Percentiles rank a stretch among this genome's conserved stretches.
These are phyloP conservation scores for Sclerotinia borealis DNA, from an alignment of 2,329 filamentous ascomycete genomes.

Conservation along the genomic window DNA sequence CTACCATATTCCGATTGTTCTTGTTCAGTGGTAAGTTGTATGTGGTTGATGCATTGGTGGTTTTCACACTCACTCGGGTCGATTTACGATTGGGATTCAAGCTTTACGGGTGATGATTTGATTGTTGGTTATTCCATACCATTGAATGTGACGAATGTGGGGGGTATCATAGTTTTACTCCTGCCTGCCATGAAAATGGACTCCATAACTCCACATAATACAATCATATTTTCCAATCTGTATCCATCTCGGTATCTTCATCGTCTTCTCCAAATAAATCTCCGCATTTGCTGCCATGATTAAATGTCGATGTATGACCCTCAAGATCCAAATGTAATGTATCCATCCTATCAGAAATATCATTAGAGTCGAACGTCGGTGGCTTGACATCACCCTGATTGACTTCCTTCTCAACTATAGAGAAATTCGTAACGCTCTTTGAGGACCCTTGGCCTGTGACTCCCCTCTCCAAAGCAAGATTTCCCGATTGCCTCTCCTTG, in stretches of 20 bases:
- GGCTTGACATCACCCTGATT: conserved; percentile 34
- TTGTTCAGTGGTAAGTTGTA: neutral
- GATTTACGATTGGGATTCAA: neutral
- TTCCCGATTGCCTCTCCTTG: conserved; percentile 35
- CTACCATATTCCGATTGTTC: neutral
- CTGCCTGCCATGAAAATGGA: conserved; percentile 7
- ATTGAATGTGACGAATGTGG: neutral
- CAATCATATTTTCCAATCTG: conserved; percentile 27
- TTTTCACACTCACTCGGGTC: neutral
- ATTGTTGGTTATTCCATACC: neutral
- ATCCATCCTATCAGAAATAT: conserved; percentile 28
- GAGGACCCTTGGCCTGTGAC: conserved; percentile 27
- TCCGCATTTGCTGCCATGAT: conserved; percentile 16
- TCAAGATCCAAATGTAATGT: conserved; percentile 30
- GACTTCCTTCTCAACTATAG: conserved; percentile 47
- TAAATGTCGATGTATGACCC: conserved; percentile 29
- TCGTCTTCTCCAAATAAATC: conserved; percentile 12
- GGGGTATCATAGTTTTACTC: conserved; percentile 19
- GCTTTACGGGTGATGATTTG: neutral
- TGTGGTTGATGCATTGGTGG: neutral
- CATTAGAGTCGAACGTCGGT: conserved; percentile 35
- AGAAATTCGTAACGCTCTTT: conserved; percentile 38
- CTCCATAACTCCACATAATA: conserved; percentile 13
- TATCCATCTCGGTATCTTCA: conserved; percentile 21
- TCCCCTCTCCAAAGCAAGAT: conserved; percentile 48